Percentiles rank a stretch among this genome's conserved stretches.
phyloP scores from a whole-genome alignment of 345 rosid species.

The Eucalyptus paniculata region DNA sequence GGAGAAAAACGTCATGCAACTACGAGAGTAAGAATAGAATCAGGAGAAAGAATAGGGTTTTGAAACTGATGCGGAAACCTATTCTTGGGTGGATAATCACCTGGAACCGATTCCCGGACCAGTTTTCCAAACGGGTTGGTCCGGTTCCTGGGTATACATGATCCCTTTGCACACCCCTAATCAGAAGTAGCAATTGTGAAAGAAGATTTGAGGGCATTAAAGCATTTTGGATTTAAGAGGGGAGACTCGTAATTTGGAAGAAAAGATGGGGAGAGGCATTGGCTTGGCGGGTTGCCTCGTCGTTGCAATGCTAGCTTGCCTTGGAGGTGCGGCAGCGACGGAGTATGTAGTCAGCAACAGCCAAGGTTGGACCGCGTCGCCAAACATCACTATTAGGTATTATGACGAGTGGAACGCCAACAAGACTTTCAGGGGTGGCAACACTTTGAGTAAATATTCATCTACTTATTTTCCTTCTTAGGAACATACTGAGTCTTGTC shows the following conservation, averaged over 20 bases:
- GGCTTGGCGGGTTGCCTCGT: neutral
- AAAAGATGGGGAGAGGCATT: neutral
- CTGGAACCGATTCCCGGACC: accelerated
- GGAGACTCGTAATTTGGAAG: neutral
- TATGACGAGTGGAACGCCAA: slow-evolving; percentile 2
- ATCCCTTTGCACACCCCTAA: too few species aligned
- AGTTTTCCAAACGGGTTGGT: too few species aligned
- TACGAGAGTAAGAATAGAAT: too few species aligned
- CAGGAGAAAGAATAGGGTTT: too few species aligned
- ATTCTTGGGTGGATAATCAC: too few species aligned
- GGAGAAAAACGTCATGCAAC: too few species aligned
- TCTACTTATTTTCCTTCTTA: neutral
- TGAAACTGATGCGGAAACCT: too few species aligned
- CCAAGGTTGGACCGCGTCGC: neutral
- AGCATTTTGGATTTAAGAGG: neutral
- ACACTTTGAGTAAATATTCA: neutral
- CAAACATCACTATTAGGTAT: neutral
- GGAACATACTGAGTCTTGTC: neutral
- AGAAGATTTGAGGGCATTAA: neutral
- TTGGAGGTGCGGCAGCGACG: accelerated
- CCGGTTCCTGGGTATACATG: too few species aligned
- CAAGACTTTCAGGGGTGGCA: neutral
- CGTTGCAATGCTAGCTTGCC: neutral
- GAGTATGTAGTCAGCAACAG: neutral
- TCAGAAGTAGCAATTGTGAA: neutral